Base-by-base conservation (phyloP, 192 early-diverging fungal species). In the Coemansia sp. region DNA sequence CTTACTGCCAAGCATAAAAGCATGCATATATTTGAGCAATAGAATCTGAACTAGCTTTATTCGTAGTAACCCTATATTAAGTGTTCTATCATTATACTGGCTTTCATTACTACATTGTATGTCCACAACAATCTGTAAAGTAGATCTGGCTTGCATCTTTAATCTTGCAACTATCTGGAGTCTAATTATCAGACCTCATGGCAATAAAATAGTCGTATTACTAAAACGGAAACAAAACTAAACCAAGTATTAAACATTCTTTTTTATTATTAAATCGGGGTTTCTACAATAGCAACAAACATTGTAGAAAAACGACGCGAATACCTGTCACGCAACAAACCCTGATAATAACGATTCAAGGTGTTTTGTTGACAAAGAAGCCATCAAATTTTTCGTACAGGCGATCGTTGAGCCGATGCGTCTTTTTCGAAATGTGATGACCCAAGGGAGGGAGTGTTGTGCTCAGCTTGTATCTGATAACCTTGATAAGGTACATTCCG, bases 291-390 rank as follows among this genome's bases (percentile, higher is more conserved):
- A 53, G 20, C 19, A 19, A 22, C 11, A 4, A 22, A 0, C 22
- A 20, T 22, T 22, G 8, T 25, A 22, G 25, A 22, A 20, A 22
- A 32, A 25, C 25, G 25, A 54, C 14, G 8, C 25, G 51, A 54
- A 54, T 54, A 54, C 10, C 20, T 25, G 12, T 7, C 7, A 54
- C 25, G 20, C 20, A 20, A 54, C 25, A 9, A 25, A 54, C 8
- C 20, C 20, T 14, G 20, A 25, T 12, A 7, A 25, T 9, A 25
- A 25, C 13, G 51, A 0, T 54, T 54, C 14, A 59, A n/a, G 57
- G 38, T 8, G 57, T 7, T 59, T 59, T 59, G 39, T 41, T 41
- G 39, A 77, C 68, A 43, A 83, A 83, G 40, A 83, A 83, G 5
- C 40, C 67, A 19, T 77, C 80, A 19, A 77, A 8, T 42, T 69